Conservation (phyloP, 1,139 yeast genomes). For the Hansenula anomala region DNA sequence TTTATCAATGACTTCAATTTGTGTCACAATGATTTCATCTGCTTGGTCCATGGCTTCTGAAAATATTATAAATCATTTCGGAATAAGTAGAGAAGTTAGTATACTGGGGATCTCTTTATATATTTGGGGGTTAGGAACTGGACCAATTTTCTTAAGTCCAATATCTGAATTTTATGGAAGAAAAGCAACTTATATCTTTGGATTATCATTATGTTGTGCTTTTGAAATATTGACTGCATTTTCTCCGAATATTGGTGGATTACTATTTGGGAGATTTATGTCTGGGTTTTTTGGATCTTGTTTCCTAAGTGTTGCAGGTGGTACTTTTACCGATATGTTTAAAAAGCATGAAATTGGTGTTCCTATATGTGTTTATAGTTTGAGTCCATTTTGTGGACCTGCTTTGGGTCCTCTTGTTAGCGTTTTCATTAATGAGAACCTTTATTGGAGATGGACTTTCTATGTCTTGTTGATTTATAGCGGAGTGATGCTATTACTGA, state of each 20-base stretch:
- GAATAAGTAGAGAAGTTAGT: conserved; percentile 53
- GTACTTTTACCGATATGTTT: conserved; percentile 66
- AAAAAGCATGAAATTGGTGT: conserved; percentile 55
- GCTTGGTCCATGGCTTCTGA: conserved; percentile 52
- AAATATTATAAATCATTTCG: conserved; percentile 42
- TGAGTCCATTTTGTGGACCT: conserved; percentile 75
- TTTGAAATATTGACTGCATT: conserved; percentile 67
- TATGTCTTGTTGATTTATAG: conserved; percentile 67
- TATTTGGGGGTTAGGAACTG: conserved; percentile 71
- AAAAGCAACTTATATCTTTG: conserved; percentile 58
- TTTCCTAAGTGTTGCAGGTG: conserved; percentile 72
- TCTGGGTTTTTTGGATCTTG: conserved; percentile 68
- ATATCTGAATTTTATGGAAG: conserved; percentile 76
- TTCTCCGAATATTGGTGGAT: conserved; percentile 56
- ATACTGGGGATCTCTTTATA: conserved; percentile 61
- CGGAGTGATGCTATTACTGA: conserved; percentile 46
- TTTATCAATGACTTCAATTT: conserved; percentile 42
- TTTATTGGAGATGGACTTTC: conserved; percentile 53
- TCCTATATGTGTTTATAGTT: conserved; percentile 68
- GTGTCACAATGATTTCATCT: conserved; percentile 47
- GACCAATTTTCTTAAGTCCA: conserved; percentile 78
- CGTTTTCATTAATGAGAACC: conserved; percentile 52
- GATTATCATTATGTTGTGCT: conserved; percentile 50
- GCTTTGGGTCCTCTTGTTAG: conserved; percentile 66
- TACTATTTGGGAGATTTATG: conserved; percentile 61